phyloP scores from a whole-genome alignment of 2,329 filamentous ascomycete genomes.

The Amphichorda felina region DNA sequence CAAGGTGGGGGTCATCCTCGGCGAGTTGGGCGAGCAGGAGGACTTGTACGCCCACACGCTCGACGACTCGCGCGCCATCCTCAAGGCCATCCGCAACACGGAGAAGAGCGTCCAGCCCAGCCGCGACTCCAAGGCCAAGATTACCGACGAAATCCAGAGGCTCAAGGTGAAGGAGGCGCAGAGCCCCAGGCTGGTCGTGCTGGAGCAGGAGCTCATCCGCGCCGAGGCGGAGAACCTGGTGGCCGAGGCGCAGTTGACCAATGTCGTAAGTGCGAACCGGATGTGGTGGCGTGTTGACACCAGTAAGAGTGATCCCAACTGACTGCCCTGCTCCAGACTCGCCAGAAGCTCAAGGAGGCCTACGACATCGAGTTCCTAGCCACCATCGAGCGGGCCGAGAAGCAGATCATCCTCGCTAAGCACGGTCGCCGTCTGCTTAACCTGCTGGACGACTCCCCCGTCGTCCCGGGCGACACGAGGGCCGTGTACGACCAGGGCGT shows the following conservation, averaged over 20 bases:
- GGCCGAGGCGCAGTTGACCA: conserved; percentile 91
- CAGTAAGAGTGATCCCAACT: neutral
- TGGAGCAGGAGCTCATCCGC: conserved; percentile 93
- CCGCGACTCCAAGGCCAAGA: conserved; percentile 75
- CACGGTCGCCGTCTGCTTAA: conserved; percentile 78
- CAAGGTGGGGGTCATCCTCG: conserved; percentile 86
- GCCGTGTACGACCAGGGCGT: conserved; percentile 52
- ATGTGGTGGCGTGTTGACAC: too few species aligned
- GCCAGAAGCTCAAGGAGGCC: conserved; percentile 91
- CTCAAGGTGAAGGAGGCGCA: conserved; percentile 87
- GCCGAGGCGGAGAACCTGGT: conserved; percentile 94
- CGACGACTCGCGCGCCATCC: conserved; percentile 68
- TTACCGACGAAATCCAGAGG: conserved; percentile 83
- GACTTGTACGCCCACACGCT: conserved; percentile 76
- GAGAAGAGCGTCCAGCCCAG: conserved; percentile 92
- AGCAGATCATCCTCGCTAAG: conserved; percentile 87
- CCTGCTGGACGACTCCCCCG: conserved; percentile 78
- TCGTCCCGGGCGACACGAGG: conserved; percentile 74
- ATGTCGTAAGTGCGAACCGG: conserved; percentile 56
- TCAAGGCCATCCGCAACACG: conserved; percentile 92
- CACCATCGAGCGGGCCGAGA: conserved; percentile 91
- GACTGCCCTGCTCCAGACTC: conserved; percentile 47
- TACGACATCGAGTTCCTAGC: conserved; percentile 82
- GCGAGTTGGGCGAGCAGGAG: conserved; percentile 90
- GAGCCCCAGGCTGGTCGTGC: conserved; percentile 65